Evolutionary conservation across 2,329 filamentous ascomycete species (phyloP), one percentile per base, ranked within the genome.

Genomic region (Venturia nashicola): DNA sequence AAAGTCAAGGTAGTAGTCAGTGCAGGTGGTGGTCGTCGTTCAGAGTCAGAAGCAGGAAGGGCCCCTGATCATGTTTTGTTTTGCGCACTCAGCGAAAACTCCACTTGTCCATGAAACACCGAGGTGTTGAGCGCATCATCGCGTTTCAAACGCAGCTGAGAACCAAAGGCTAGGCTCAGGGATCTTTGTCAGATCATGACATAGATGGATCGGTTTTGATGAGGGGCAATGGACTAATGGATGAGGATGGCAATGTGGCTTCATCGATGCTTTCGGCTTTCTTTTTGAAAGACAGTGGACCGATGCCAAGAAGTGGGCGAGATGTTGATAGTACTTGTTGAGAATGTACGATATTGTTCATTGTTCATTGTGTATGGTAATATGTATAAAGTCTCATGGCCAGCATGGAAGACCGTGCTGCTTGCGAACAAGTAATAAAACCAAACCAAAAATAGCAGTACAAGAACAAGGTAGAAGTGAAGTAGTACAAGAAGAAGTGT

Each of bases 381-480:
- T 39, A 11, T 57, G 36, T 57, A 14, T 57, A 57, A 57, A 4
- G 14, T 18, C 51, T 36, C 51, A 57, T 57, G 32, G 16, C 51
- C 51, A 36, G 51, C 51, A 57, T 57, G 51, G 36, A 32, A 36
- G 32, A 34, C 32, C 5, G 51, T 36, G 51, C n/a, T n/a, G 27
- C 27, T 57, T n/a, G 39, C 27, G 5, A 36, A 9, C 51, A 36
- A 36, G 11, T 48, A 18, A 48, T 8, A 48, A 57, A 5, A 14
- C 27, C 12, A 32, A 57, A 57, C 51, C 51, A 57, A 57, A 34
- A n/a, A 36, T 57, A 36, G 18, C 51, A 57, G 32, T 57, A 57
- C 51, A 57, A 57, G 51, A 57, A 57, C 51, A 57, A 20, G 32
- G 59, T 60, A 60, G 59, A 60, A 60, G 59, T 40, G 57, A 60